A percentile compares a stretch with the other conserved stretches of the same genome.
Evolutionary conservation across 208 protist species (phyloP).

Genomic region (Angomonas ambiguus): DNA sequence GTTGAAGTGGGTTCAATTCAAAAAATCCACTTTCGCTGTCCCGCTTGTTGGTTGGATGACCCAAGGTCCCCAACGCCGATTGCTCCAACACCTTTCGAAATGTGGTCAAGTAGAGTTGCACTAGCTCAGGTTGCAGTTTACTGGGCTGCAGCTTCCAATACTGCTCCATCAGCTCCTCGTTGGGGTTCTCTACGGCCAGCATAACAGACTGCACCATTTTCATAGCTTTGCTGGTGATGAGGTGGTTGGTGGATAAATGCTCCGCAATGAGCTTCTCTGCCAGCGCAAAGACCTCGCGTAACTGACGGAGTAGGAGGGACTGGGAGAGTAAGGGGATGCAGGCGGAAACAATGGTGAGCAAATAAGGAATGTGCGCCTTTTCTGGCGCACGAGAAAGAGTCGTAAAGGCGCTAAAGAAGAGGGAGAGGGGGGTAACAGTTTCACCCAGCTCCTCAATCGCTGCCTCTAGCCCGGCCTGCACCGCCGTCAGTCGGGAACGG

Average conservation of each 20-base stretch:
- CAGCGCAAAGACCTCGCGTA: constrained; percentile 33
- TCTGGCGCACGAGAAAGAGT: constrained; percentile 55
- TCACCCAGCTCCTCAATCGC: constrained; percentile 68
- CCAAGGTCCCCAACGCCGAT: constrained; percentile 36
- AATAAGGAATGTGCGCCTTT: constrained; percentile 62
- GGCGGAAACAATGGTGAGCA: constrained; percentile 70
- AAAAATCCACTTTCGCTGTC: constrained; percentile 37
- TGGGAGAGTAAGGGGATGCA: constrained; percentile 72
- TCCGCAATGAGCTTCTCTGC: constrained; percentile 73
- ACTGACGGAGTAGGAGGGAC: constrained; percentile 54
- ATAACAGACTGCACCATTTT: constrained; percentile 68
- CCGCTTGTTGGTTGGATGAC: constrained; percentile 13
- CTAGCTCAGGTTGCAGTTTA: constrained; percentile 57
- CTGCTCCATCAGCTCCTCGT: constrained; percentile 28
- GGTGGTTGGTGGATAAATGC: constrained; percentile 49
- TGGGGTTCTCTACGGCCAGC: constrained; percentile 49
- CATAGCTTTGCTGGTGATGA: constrained; percentile 65
- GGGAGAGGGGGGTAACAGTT: constrained; percentile 57
- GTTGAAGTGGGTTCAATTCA: constrained; percentile 31
- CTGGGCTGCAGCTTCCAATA: constrained; percentile 68
- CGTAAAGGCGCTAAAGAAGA: constrained; percentile 78
- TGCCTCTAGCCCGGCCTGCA: constrained; percentile 69
- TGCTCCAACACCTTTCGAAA: constrained; percentile 84
- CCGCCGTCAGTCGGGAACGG: constrained; percentile 37
- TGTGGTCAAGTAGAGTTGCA: constrained; percentile 61